Percentiles rank a stretch among this genome's conserved stretches.
phyloP scores from a whole-genome alignment of 768 basidiomycete genomes.

The Lactarius vividus region DNA sequence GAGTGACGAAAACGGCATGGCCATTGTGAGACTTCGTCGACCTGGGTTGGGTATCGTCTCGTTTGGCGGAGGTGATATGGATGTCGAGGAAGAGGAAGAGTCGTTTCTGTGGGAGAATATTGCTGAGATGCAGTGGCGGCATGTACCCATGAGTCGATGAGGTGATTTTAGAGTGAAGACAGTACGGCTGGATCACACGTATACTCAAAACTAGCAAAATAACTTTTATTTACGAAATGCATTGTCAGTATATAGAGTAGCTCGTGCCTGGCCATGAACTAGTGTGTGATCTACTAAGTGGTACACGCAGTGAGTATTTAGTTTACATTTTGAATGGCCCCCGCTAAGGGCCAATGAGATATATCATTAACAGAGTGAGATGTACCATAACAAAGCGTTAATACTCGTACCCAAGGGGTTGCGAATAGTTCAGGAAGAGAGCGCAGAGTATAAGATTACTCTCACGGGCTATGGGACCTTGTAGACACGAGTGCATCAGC shows the following conservation, averaged over 20 bases:
- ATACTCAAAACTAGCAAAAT: background rate
- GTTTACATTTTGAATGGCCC: conserved; percentile 21
- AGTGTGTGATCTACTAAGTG: conserved; percentile 17
- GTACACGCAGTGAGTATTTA: conserved; percentile 14
- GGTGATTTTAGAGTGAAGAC: background rate
- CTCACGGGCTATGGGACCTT: conserved; percentile 21
- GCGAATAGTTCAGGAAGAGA: background rate
- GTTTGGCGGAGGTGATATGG: conserved; percentile 17
- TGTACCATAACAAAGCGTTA: conserved; percentile 3
- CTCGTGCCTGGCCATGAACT: background rate
- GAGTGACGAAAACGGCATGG: conserved; percentile 29
- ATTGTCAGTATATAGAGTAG: conserved; percentile 2
- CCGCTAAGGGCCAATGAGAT: background rate
- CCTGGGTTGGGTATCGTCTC: conserved; percentile 18
- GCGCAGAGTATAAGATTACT: background rate
- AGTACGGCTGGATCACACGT: background rate
- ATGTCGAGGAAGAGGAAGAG: conserved; percentile 24
- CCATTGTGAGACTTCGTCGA: conserved; percentile 28
- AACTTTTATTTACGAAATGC: conserved; percentile 3
- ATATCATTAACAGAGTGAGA: conserved; percentile 9
- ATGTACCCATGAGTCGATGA: background rate
- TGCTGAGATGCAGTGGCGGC: conserved; percentile 21
- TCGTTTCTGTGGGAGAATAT: conserved; percentile 17
- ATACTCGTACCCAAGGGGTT: background rate
- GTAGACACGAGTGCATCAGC: conserved; percentile 1